Conservation (phyloP, 257 asterid genomes). For the Misopates orontium region DNA sequence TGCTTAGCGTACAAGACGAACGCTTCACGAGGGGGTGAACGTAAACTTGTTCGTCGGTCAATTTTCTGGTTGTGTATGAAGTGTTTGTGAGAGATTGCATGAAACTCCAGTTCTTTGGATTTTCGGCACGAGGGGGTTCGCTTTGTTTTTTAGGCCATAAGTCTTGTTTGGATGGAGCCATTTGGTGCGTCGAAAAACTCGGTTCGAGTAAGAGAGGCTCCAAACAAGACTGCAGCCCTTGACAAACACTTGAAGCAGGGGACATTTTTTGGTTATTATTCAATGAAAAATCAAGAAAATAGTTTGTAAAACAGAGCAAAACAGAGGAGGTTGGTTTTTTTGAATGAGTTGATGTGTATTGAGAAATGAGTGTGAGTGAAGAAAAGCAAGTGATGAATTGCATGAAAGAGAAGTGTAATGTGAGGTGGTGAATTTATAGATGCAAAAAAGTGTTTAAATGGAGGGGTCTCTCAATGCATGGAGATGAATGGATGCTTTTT, state of each 20-base stretch:
- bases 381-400: constrained; percentile 26
- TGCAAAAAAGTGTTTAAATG: constrained; percentile 30
- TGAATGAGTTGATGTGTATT: too few species aligned
- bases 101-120: constrained; percentile 37
- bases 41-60: constrained; percentile 28
- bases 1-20: constrained; percentile 40
- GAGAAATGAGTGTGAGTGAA: too few species aligned
- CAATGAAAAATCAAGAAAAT: constrained; percentile 13
- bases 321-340: constrained; percentile 20
- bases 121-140: too few species aligned
- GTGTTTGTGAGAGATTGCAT: constrained; percentile 27
- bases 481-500: constrained; percentile 21
- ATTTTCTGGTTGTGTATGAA: not conserved
- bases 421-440: constrained; percentile 58
- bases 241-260: constrained; percentile 33
- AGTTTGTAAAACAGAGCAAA: constrained; percentile 31
- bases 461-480: constrained; percentile 26
- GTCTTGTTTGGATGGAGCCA: constrained; percentile 40
- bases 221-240: constrained; percentile 42
- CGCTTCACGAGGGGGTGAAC: constrained; percentile 53
- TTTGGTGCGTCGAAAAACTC: constrained; percentile 32
- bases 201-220: constrained; percentile 42
- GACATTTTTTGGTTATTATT: constrained; percentile 37
- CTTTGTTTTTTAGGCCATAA: constrained; percentile 28
- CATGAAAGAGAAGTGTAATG: constrained; percentile 54